A percentile compares a stretch with the other conserved stretches of the same genome.
phyloP scores from a whole-genome alignment of 768 basidiomycete species.

The Russula ochroleuca region DNA sequence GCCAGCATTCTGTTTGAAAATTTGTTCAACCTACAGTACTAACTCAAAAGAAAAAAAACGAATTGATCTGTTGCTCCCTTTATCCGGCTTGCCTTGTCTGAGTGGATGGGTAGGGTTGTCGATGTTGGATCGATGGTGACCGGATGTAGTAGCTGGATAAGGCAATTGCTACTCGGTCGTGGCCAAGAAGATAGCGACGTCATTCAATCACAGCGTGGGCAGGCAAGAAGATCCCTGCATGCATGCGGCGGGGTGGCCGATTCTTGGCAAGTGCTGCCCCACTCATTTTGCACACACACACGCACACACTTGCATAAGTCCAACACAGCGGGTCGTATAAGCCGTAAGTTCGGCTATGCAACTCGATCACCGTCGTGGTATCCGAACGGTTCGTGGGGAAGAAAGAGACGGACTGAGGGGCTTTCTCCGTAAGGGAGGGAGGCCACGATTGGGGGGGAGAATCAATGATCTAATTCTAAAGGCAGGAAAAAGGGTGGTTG shows the following conservation, averaged over 20 bases:
- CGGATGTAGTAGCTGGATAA: conserved; percentile 6
- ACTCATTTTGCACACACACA: not conserved
- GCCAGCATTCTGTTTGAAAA: not conserved
- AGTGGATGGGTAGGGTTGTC: not conserved
- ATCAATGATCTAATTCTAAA: not conserved
- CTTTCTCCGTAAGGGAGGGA: not conserved
- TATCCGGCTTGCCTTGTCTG: not conserved
- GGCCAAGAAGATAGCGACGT: conserved; percentile 13
- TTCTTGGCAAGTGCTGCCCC: not conserved
- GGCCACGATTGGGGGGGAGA: not conserved
- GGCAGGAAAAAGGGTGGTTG: not conserved
- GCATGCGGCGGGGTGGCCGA: not conserved
- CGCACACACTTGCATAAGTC: not conserved
- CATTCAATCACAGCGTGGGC: conserved; percentile 2
- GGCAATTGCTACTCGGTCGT: not conserved
- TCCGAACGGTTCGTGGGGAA: not conserved
- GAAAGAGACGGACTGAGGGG: not conserved
- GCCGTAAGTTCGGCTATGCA: conserved; percentile 13
- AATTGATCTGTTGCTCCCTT: not conserved
- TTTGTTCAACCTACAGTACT: not conserved
- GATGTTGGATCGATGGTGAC: conserved; percentile 2
- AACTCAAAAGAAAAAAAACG: not conserved
- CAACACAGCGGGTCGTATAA: not conserved
- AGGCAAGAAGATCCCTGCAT: not conserved
- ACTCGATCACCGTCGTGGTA: conserved; percentile 17